Percentiles rank a stretch among this genome's conserved stretches.
These are phyloP conservation scores for Venturia asperata DNA, from an alignment of 2,329 filamentous ascomycete genomes.

Conservation along the genomic window DNA sequence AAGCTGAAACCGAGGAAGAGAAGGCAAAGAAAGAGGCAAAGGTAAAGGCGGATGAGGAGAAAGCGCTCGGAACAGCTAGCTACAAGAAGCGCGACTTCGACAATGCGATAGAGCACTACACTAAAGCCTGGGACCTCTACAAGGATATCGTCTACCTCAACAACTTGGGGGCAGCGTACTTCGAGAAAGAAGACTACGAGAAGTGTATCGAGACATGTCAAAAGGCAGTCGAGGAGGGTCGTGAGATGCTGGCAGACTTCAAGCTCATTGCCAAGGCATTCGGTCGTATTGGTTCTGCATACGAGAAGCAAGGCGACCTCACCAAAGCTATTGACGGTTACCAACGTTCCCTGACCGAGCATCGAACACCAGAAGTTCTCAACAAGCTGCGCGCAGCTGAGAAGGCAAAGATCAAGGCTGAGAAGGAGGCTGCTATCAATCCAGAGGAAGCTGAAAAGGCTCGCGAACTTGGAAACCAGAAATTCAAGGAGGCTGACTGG, in stretches of 20 bases:
- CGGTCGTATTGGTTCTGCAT: constrained; percentile 84
- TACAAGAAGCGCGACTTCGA: constrained; percentile 99
- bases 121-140: constrained; percentile 85
- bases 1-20: constrained; percentile 73
- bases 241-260: constrained; percentile 87
- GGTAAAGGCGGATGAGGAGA: constrained; percentile 87
- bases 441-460: constrained; percentile 91
- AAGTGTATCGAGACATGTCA: constrained; percentile 80
- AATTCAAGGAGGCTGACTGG: constrained; percentile 96
- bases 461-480: constrained; percentile 87
- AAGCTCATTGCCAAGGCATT: constrained; percentile 98
- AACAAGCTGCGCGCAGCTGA: constrained; percentile 87
- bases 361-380: constrained; percentile 89
- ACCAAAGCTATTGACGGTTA: constrained; percentile 78
- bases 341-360: constrained; percentile 89
- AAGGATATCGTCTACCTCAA: constrained; percentile 98
- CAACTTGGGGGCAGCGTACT: constrained; percentile 89
- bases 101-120: constrained; percentile 87
- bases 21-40: constrained; percentile 82
- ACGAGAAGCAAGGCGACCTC: constrained; percentile 83
- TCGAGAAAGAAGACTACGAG: constrained; percentile 92
- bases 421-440: constrained; percentile 76
- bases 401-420: constrained; percentile 71
- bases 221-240: constrained; percentile 83
- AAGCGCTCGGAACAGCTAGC: constrained; percentile 83